Evolutionary conservation across 176 grass and related monocot species (phyloP), one percentile per base, ranked within the genome.

Genomic region (Phoenix roebelenii): DNA sequence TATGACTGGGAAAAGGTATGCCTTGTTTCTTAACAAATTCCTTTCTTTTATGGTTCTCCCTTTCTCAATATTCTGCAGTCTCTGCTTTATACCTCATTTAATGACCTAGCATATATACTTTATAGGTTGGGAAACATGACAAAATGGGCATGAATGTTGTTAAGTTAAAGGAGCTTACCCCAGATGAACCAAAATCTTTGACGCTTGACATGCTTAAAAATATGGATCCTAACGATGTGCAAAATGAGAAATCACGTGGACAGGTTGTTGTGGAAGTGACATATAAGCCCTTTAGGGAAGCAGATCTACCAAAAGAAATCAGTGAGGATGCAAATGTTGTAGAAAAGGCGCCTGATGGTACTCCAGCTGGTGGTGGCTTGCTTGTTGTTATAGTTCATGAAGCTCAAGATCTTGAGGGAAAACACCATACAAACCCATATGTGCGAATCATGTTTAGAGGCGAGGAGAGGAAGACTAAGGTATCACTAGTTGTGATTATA

Each of bases 1-100:
- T 98, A 70, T 39, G 93, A 92, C 54, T 92, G 93, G 93, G 93
- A 98, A 62, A 74, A 88, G 84, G 92, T 58, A 95, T 55, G 69
- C 16, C 5, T 68, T 35, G 3, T 32, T 68, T 56, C 16, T 44
- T 12, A 12, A 44, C 10, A 12, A 44, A 44, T 44, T 44, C 9
- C 1, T 44, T 30, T 12, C 10, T 44, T 44, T 12, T 14, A 44
- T 44, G 35, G 9, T 44, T 44, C 10, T 44, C 35, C 35, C 35
- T 35, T 35, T 35, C 32, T 44, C 1, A 44, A 12, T 44, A 3
- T 44, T 14, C 35, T 44, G 35, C 10, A 44, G 35, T 39, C 9
- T 39, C 9, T 39, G 6, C 35, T 44, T 12, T 44, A 44, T 44
- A 44, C 35, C 35, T 44, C 10, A 44, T 12, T 44, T 9, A 44